Evolutionary conservation across 1,139 yeast species (phyloP), one percentile per base, ranked within the genome.

Genomic region (Spathaspora sp.): DNA sequence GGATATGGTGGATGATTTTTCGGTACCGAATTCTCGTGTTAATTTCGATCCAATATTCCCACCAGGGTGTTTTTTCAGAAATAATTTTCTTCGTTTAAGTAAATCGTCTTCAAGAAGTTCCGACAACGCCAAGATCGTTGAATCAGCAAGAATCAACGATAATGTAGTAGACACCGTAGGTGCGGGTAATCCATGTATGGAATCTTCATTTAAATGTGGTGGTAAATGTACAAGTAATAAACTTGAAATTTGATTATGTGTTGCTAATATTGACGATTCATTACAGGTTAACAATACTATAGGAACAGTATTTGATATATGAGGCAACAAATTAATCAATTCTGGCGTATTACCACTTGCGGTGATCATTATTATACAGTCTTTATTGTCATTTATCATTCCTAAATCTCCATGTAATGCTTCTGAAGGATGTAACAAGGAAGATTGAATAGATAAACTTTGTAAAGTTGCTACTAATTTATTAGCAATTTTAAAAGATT

Each of bases 321-420:
- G 89, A 1, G 84, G 82, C 41, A 85, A 63, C 51, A 86, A 63
- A 47, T 72, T 71, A 20, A 82, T 52, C 38, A 90, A 72, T 60
- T 89, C 97, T 0, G 91, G 87, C 1, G 96, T 86, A 56, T 83
- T 85, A 1, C 97, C 97, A 39, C 93, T 83, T 2, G 93, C 87
- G 0, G 93, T 82, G 36, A 89, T 79, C 60, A 89, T 70, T 6
- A 89, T 63, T 46, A 89, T 56, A 23, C 83, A 76, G 63, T 89
- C 96, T 31, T 73, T 66, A 17, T 68, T 70, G 29, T 81, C 80
- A 46, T 80, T 69, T 24, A 89, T 67, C 31, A 83, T 65, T 0
- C 97, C 97, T 56, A 89, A 72, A 61, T 89, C 97, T 4, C 97
- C 97, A 61, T 89, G 97, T 26, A 90, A 70, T 0, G 97, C 97